A percentile compares a stretch with the other conserved stretches of the same genome.
Evolutionary conservation across 2,329 filamentous ascomycete species (phyloP).

Genomic region (Penicillium concentricum): DNA sequence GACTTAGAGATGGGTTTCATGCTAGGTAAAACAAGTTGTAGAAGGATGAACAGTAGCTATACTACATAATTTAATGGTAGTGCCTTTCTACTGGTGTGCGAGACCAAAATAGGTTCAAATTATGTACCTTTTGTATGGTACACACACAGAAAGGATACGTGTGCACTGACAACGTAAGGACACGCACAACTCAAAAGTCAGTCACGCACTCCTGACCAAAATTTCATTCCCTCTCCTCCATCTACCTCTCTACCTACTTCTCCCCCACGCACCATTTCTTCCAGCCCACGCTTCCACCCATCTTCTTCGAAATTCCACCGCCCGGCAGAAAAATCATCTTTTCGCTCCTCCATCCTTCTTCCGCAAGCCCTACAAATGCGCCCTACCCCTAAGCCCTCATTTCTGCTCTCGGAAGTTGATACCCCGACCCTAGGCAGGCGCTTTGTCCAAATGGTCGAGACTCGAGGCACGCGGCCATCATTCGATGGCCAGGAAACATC

Average conservation of each 20-base stretch:
- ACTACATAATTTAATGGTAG: too few species aligned
- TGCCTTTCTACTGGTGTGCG: background rate
- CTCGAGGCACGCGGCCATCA: constrained; percentile 28
- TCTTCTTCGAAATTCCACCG: background rate
- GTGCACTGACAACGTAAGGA: background rate
- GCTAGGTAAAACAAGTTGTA: background rate
- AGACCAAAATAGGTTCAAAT: background rate
- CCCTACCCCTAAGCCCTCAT: constrained; percentile 51
- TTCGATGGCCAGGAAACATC: constrained; percentile 30
- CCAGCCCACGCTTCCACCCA: background rate
- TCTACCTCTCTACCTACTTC: background rate
- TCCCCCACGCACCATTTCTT: background rate
- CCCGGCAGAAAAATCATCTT: constrained; percentile 24
- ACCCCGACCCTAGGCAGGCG: constrained; percentile 22
- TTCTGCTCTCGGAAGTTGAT: constrained; percentile 46
- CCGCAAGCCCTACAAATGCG: constrained; percentile 45
- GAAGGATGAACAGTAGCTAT: background rate
- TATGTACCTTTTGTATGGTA: background rate
- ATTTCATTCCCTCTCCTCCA: background rate
- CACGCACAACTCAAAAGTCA: background rate
- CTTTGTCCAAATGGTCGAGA: constrained; percentile 35
- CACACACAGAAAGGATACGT: background rate
- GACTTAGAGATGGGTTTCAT: background rate
- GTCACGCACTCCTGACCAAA: background rate
- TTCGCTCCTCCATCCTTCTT: constrained; percentile 20